Conservation (phyloP, 805 yeast species). For the Tetrapisispora pingtungensis region DNA sequence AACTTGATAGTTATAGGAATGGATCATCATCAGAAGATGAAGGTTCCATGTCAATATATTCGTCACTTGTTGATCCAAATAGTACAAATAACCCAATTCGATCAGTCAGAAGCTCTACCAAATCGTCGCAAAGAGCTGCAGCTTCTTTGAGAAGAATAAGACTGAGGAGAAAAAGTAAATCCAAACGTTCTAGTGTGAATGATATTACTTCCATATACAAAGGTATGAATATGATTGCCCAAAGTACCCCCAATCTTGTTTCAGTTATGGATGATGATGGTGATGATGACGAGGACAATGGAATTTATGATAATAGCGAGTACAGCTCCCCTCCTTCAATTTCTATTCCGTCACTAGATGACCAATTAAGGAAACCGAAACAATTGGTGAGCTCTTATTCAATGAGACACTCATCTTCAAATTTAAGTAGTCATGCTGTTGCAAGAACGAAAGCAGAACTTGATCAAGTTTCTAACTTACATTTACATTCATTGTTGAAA, state of each 20-base stretch:
- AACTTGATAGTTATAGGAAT: background rate
- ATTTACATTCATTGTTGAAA: slow-evolving; percentile 40
- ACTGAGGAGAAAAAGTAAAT: slow-evolving; percentile 46
- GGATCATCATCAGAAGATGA: slow-evolving; percentile 41
- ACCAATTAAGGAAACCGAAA: slow-evolving; percentile 10
- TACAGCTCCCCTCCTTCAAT: background rate
- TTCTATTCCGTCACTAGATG: slow-evolving; percentile 6
- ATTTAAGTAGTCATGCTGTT: slow-evolving; percentile 10
- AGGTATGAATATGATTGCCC: slow-evolving; percentile 17
- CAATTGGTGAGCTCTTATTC: background rate
- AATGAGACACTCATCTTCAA: slow-evolving; percentile 10
- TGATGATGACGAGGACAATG: slow-evolving; percentile 6
- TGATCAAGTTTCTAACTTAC: slow-evolving; percentile 31
- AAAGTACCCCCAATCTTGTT: slow-evolving; percentile 28
- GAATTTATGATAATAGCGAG: background rate
- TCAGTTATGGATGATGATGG: slow-evolving; percentile 18
- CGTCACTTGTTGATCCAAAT: slow-evolving; percentile 36
- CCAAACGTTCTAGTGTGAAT: slow-evolving; percentile 29
- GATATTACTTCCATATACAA: slow-evolving; percentile 19
- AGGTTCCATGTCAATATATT: slow-evolving; percentile 56
- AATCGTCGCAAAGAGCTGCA: slow-evolving; percentile 54
- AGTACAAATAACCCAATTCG: slow-evolving; percentile 29
- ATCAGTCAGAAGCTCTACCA: slow-evolving; percentile 30
- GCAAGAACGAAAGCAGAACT: slow-evolving; percentile 22
- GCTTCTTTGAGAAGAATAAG: slow-evolving; percentile 54